Conservation (phyloP, 139 green algal genomes). For the Limnomonas spitsbergensis region DNA sequence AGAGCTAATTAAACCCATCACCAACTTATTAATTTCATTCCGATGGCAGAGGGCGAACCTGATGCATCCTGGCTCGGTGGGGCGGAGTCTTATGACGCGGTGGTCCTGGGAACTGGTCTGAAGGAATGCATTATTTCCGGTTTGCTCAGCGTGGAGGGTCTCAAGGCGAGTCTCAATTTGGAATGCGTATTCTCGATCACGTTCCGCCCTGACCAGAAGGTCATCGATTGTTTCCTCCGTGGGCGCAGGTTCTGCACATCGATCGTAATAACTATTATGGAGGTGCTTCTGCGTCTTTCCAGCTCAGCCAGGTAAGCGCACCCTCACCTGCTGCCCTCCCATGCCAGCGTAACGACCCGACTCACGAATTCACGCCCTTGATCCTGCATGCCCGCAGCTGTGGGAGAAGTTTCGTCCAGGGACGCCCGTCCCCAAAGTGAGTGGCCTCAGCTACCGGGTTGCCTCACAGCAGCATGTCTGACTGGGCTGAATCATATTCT, state of each 20-base stretch:
- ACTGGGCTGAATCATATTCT: too few relatives aligned
- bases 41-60: background rate
- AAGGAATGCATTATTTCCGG: constrained; percentile 98
- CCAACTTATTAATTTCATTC: too few relatives aligned
- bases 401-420: constrained; percentile 86
- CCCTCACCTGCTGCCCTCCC: background rate
- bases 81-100: constrained; percentile 88
- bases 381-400: too few relatives aligned
- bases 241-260: constrained; percentile 95
- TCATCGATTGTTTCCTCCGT: too few relatives aligned
- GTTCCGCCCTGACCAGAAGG: too few relatives aligned
- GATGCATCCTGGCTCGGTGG: background rate
- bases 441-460: too few relatives aligned
- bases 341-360: too few relatives aligned
- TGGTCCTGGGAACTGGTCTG: constrained; percentile 97
- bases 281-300: constrained; percentile 90
- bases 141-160: constrained; percentile 86
- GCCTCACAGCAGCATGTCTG: too few relatives aligned
- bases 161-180: constrained; percentile 27
- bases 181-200: too few relatives aligned
- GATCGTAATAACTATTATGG: constrained; percentile 99
- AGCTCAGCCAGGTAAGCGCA: constrained; percentile 80
- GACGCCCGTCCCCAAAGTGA: constrained; percentile 36
- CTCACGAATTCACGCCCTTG: too few relatives aligned
- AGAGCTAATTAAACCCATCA: too few relatives aligned